Evolutionary conservation across 2,329 filamentous ascomycete species (phyloP), one percentile per base, ranked within the genome.

Genomic region (Chaetomiaceae sp.): DNA sequence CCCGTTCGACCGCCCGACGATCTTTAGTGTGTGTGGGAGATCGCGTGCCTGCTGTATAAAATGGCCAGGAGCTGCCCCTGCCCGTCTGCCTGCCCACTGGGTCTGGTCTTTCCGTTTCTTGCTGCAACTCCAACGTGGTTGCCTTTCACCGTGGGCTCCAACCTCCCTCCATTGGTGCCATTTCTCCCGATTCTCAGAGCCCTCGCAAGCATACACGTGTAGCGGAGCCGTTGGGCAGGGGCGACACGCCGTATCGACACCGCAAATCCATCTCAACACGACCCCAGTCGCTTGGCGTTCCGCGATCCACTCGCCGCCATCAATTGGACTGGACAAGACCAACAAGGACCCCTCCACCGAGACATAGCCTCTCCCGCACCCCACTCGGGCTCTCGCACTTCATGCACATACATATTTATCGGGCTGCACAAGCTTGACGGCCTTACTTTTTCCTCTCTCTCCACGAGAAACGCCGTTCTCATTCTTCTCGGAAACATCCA

Each of bases 211-310:
- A 24, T 24, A 24, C 22, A 24, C 22, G 9, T 6, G 12, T 19
- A 19, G 33, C 33, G 33, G 33, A 35, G 33, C 17, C 33, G 7
- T 19, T 11, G 15, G 33, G 17, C 33, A 35, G 17, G 29, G 43
- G 17, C 29, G 10, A 19, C 18, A 15, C 32, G 30, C 42, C 42
- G 37, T 36, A 39, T 53, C 51, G 49, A 52, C 52, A 54, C 52
- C 52, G 49, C 49, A 54, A 52, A 50, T 47, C 49, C 47, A 45
- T 42, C 46, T 47, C 29, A 45, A 32, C 46, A 39, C 18, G 24
- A 42, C 38, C 51, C 51, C 19, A 27, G 51, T 33, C 32, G 20
- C 49, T 52, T 48, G 47, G 49, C 49, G 32, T 32, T n/a, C 33
- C 19, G 20, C 32, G 33, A 26, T 26, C 49, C 49, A 52, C 44